Evolutionary conservation across 2,329 filamentous ascomycete species (phyloP), one percentile per base, ranked within the genome.

Genomic region (Biscogniauxia sp.): DNA sequence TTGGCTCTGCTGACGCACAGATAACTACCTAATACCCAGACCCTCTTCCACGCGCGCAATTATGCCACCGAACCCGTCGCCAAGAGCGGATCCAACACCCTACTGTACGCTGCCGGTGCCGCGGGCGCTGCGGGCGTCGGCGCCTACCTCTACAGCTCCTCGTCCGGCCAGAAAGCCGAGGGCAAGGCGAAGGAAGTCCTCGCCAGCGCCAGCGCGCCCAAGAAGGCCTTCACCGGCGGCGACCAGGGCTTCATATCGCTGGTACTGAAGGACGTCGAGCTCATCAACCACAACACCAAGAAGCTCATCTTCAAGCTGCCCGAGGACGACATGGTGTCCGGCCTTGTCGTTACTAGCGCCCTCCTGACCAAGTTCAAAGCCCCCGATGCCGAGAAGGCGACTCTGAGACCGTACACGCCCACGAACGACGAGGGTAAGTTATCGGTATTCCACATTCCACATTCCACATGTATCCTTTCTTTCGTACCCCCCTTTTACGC

Each of bases 271-370:
- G 87, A 89, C 59, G 84, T 93, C 55, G 90, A 96, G 79, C 79
- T 82, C 53, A 78, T 97, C 79, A 97, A 92, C 82, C 90, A 93
- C 84, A 98, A 98, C 83, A 96, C 93, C 70, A 98, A 98, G 87
- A 88, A 86, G 70, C 83, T 98, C 74, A 88, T 91, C 70, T 98
- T 99, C 79, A 87, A 89, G 71, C 87, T 98, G 51, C 91, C 92
- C 17, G 91, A 96, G 75, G 82, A 86, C 64, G 90, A 97, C 74
- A 86, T 89, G 78, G 89, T 96, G 57, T 94, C 91, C 61, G 95
- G 95, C 52, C 80, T 99, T 61, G 78, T 84, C 41, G 81, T 97
- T 65, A 88, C 94, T 60, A 97, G 92, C 84, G 93, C 93, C 53
- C 78, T 99, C 68, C 82, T 99, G 74, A 95, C 95, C 68, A 97